Evolutionary conservation across 768 basidiomycete genomes (phyloP).

Genomic region (Pholiota microspora): DNA sequence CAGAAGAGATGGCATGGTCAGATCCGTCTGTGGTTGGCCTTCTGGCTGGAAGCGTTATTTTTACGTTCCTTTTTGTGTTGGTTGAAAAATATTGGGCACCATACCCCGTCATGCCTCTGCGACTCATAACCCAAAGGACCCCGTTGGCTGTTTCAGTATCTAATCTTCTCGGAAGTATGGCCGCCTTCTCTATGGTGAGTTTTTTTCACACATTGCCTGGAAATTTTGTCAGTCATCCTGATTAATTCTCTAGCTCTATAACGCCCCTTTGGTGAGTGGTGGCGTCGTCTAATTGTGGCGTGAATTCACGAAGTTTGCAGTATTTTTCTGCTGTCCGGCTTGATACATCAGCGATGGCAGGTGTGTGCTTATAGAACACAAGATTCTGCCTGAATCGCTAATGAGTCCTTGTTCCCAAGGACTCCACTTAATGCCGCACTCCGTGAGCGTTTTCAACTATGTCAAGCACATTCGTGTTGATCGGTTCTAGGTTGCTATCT

Average conservation of each 20-base stretch:
- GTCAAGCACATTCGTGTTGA: slow-evolving; percentile 12
- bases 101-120: slow-evolving; percentile 90
- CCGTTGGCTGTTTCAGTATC: slow-evolving; percentile 78
- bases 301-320: slow-evolving; percentile 26
- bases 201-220: slow-evolving; percentile 5
- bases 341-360: slow-evolving; percentile 65
- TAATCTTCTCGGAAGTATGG: slow-evolving; percentile 76
- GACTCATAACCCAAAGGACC: slow-evolving; percentile 72
- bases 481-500: slow-evolving; percentile 63
- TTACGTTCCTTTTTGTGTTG: slow-evolving; percentile 58
- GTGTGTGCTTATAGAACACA: slow-evolving; percentile 36
- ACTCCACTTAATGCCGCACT: slow-evolving; percentile 87
- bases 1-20: slow-evolving; percentile 77
- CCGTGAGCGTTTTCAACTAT: slow-evolving; percentile 44
- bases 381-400: slow-evolving; percentile 1
- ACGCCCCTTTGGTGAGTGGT: slow-evolving; percentile 68
- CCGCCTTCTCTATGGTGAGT: slow-evolving; percentile 77
- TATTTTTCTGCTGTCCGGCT: slow-evolving; percentile 85
- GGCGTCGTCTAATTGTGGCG: not conserved
- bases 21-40: slow-evolving; percentile 71
- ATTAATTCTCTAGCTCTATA: slow-evolving; percentile 62
- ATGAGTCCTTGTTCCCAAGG: slow-evolving; percentile 39
- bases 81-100: slow-evolving; percentile 78
- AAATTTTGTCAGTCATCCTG: slow-evolving; percentile 11
- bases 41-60: slow-evolving; percentile 54